Base-by-base conservation (phyloP, 148 eudicot genomes). In the Camellia lanceoleosa region DNA sequence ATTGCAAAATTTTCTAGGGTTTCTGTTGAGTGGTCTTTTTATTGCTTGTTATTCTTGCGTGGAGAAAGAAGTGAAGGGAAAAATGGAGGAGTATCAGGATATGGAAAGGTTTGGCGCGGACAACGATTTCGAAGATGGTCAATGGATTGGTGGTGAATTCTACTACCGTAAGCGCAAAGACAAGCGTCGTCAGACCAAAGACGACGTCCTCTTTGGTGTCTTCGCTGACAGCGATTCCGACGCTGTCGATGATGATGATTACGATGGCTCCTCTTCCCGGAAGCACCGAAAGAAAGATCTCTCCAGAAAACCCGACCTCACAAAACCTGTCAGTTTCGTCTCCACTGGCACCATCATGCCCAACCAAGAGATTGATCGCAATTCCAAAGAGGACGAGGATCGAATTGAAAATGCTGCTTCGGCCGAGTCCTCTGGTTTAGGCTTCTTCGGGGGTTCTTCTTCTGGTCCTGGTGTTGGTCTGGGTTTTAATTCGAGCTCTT, bases 291-390 rank as follows among this genome's bases (percentile, higher is more conserved):
- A 79, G 75, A 91, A 89, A 74, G 95, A 88, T 43, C 5, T 82
- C 54, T 83, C 84, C 60, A 89, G 80, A 75, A 92, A 88, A 64
- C 71, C 87, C 4, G 92, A 95, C 85, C 88, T 87, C 47, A 86
- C 94, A 9, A 93, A 95, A 81, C 99, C 97, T 5, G 91, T 95
- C 19, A 90, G 75, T 87, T 95, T 95, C 73, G 78, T 89, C 11
- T 93, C 96, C 15, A 89, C 89, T 3, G 97, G 94, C 16, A 74
- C 80, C 49, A 85, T 83, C 68, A 87, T 85, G 75, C 97, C 93
- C 6, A 84, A 78, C 62, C 79, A 89, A 80, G 98, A 93, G 82
- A 89, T 81, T 10, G 90, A 92, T 42, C 76, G 74, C 46, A 81
- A 85, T 79, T 82, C 79, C 63, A 83, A 84, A 64, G 92, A 86